phyloP scores from a whole-genome alignment of 2,329 filamentous ascomycete genomes.

The Ophidiomyces ophidiicola region DNA sequence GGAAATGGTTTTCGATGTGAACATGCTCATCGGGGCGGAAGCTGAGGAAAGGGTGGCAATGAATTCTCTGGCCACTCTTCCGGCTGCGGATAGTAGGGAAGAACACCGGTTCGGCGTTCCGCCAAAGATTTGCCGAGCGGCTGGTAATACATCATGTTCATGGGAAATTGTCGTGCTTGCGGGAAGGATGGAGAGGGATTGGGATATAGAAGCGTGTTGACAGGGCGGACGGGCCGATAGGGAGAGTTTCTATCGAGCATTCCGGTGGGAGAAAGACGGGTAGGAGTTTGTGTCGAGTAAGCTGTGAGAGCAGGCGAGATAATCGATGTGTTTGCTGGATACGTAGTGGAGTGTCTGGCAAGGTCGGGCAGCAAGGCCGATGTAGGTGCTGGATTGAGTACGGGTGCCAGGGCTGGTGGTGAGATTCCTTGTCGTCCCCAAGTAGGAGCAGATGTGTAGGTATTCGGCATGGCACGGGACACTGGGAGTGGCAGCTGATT shows the following conservation, averaged over 20 bases:
- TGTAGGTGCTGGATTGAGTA: conserved; percentile 23
- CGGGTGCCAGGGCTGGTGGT: conserved; percentile 20
- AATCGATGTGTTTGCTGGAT: conserved; percentile 39
- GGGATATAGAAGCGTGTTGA: conserved; percentile 82
- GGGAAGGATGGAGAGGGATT: conserved; percentile 70
- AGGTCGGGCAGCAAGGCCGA: conserved; percentile 25
- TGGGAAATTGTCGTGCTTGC: conserved; percentile 52
- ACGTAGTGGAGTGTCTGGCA: conserved; percentile 40
- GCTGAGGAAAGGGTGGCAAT: conserved; percentile 23
- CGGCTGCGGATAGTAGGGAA: conserved; percentile 43
- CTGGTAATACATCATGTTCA: conserved; percentile 72
- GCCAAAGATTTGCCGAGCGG: conserved; percentile 59
- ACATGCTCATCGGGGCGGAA: conserved; percentile 6
- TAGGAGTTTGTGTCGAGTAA: conserved; percentile 47
- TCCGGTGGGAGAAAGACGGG: conserved; percentile 71
- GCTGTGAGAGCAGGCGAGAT: conserved; percentile 60
- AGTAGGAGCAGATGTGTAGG: conserved; percentile 49
- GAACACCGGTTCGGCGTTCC: conserved; percentile 53
- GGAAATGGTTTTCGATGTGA: too few relatives aligned
- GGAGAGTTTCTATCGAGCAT: conserved; percentile 84
- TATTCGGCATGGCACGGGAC: conserved; percentile 59
- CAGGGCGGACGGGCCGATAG: conserved; percentile 78
- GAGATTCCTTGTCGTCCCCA: conserved; percentile 36
- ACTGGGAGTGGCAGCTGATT: conserved; percentile 10
- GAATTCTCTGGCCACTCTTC: conserved; percentile 31